Percentiles rank a stretch among this genome's conserved stretches.
These are phyloP conservation scores for Dryadomyces quercus-mongolicae DNA, from an alignment of 2,329 filamentous ascomycete genomes.

Conservation along the genomic window DNA sequence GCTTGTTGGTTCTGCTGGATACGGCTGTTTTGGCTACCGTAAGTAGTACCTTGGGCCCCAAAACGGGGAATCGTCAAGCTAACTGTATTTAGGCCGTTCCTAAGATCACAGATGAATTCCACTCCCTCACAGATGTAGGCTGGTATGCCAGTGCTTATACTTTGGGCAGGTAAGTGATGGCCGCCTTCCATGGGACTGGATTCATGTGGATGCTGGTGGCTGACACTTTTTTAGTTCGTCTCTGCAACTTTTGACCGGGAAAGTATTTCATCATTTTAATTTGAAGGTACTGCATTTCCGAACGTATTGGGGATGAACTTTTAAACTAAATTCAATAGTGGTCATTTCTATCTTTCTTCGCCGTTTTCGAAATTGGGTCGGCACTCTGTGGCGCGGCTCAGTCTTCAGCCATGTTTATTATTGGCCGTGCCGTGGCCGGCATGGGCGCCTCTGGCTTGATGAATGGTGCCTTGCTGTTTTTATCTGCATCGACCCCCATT, in stretches of 20 bases:
- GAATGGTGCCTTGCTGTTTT: slow-evolving; percentile 37
- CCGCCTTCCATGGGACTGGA: too few species aligned
- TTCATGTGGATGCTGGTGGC: too few species aligned
- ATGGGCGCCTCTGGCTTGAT: slow-evolving; percentile 36
- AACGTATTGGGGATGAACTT: too few species aligned
- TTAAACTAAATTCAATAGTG: slow-evolving; percentile 15
- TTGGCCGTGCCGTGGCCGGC: slow-evolving; percentile 41
- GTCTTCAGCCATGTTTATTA: slow-evolving; percentile 38
- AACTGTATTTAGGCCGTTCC: not conserved
- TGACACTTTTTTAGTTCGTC: too few species aligned
- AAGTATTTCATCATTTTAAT: slow-evolving; percentile 32
- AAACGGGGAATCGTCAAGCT: too few species aligned
- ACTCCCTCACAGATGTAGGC: slow-evolving; percentile 13
- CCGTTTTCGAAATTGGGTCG: slow-evolving; percentile 42
- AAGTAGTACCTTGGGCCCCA: too few species aligned
- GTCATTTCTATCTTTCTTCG: slow-evolving; percentile 27
- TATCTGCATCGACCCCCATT: slow-evolving; percentile 23
- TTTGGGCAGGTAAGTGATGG: slow-evolving; percentile 2
- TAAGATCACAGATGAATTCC: slow-evolving; percentile 7
- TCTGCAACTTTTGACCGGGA: slow-evolving; percentile 31
- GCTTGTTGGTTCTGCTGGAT: too few species aligned
- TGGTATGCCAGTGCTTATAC: slow-evolving; percentile 16
- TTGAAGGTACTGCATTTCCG: slow-evolving; percentile 10
- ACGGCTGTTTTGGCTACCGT: too few species aligned
- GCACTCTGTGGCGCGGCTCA: slow-evolving; percentile 36